Evolutionary conservation across 805 yeast genomes (phyloP), one percentile per base, ranked within the genome.

Genomic region (Candida glaebosa): DNA sequence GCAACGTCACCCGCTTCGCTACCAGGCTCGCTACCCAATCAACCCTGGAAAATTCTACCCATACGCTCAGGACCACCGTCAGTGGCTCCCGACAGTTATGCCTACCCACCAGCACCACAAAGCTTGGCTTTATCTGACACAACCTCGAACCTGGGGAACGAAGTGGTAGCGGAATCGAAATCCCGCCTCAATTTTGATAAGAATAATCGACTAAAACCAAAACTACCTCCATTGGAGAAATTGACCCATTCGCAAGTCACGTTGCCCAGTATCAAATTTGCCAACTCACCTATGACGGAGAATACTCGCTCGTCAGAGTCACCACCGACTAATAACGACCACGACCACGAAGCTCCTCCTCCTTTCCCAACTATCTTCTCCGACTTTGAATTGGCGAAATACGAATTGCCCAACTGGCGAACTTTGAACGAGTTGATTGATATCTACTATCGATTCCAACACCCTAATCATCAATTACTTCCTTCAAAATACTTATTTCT

Each of bases 391-490:
- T 51, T 60, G 15, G 40, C 41, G 8, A 42, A 45, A 26, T 53
- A 52, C 44, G 56, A 53, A 3, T 44, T 61, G 30, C 67, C 67
- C n/a, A 31, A 40, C 3, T 53, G 56, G 56, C 38, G 44, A 5
- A 40, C 35, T 1, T 39, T 61, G 31, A 43, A 49, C 30, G 42
- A 50, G 18, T 39, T 54, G 8, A 16, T 61, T 6, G 57, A 58
- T 39, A 46, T 43, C 25, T 61, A 58, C 45, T 61, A 55, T 36
- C 45, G 37, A 12, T 50, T 46, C 38, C 31, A 43, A 14, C 62
- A 58, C 18, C 53, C 60, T 5, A 44, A 39, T 31, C 52, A 54
- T 25, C 54, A 53, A 39, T 15, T 58, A 8, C 45, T 61, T 9
- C 53, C 62, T 2, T 38, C 52, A 12, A 56, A 52, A 32, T 37